Base-by-base conservation (phyloP, 2,329 filamentous ascomycete genomes). In the Sordariomycetes sp. region DNA sequence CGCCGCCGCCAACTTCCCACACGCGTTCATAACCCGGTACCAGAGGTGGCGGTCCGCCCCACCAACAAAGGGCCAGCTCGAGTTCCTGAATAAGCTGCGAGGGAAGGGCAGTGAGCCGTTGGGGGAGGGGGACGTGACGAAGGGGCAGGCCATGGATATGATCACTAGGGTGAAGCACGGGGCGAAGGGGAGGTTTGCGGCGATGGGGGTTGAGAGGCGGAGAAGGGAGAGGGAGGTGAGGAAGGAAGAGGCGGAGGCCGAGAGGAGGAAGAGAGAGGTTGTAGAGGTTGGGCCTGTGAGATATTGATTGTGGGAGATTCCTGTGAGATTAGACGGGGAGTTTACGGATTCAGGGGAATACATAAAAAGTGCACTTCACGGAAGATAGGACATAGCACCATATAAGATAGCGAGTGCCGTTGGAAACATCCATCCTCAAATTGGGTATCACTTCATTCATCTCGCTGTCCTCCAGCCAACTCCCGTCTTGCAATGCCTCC, bases 131-230 rank as follows among this genome's bases (percentile, higher is more conserved):
- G 77, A 84, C 32, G 64, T 95, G 59, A 90, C 80, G 15, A 94
- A 91, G 65, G 92, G 92, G 8, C 83, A 82, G 66, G 91, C 90
- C 4, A 79, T 79, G 4, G 91, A 96, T 67, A 91, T 95, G 86
- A 95, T 97, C 62, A 95, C 89, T 8, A 95, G 95, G 69, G 67
- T 96, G 60, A 92, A 86, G 68, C 87, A 94, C 66, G 92, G 92
- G 0, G 89, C 88, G 1, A 81, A 75, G 68, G 87, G 71, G 61
- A 81, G 72, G 72, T 90, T 79, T 66, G 73, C 75, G 28, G 74
- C 65, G 36, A 70, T 80, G 58, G 75, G 78, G 64, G 73, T 71
- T 0, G 72, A 76, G 57, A 82, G 78, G 66, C 78, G 74, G 51
- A 77, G 76, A 55, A 71, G 67, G 39, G 69, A 73, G 54, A 75